Evolutionary conservation across 2,329 filamentous ascomycete species (phyloP).

Genomic region (Emmonsiellopsis sp.): DNA sequence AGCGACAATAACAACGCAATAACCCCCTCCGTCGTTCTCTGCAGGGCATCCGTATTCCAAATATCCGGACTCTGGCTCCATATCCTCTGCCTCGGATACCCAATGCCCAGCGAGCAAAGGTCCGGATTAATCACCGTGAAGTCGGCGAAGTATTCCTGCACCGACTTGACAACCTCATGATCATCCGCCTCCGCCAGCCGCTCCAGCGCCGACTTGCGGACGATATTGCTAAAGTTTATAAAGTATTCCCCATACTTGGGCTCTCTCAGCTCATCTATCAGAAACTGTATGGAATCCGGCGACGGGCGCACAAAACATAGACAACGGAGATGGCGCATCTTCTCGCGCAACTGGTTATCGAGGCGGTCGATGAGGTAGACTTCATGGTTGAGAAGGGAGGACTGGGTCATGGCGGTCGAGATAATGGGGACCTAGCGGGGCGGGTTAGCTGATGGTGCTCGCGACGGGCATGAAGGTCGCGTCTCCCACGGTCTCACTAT

Average conservation of each 20-base stretch:
- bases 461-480: constrained; percentile 16
- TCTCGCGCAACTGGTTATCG: constrained; percentile 81
- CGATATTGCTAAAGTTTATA: constrained; percentile 94
- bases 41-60: constrained; percentile 84
- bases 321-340: constrained; percentile 94
- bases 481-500: constrained; percentile 72
- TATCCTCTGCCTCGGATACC: constrained; percentile 62
- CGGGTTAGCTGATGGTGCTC: constrained; percentile 16
- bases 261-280: constrained; percentile 91
- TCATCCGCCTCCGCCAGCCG: constrained; percentile 92
- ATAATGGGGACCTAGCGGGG: constrained; percentile 64
- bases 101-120: constrained; percentile 70
- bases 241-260: constrained; percentile 97
- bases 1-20: constrained; percentile 75
- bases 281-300: constrained; percentile 79
- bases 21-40: constrained; percentile 77
- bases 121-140: constrained; percentile 94
- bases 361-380: constrained; percentile 96
- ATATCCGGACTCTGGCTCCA: constrained; percentile 75
- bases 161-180: constrained; percentile 86
- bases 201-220: constrained; percentile 92
- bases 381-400: constrained; percentile 86
- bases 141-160: constrained; percentile 95
- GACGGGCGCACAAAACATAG: constrained; percentile 89
- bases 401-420: constrained; percentile 92